Percentiles rank a stretch among this genome's conserved stretches.
Conservation (phyloP, 164 flowering plant species). For the Platanus orientalis region DNA sequence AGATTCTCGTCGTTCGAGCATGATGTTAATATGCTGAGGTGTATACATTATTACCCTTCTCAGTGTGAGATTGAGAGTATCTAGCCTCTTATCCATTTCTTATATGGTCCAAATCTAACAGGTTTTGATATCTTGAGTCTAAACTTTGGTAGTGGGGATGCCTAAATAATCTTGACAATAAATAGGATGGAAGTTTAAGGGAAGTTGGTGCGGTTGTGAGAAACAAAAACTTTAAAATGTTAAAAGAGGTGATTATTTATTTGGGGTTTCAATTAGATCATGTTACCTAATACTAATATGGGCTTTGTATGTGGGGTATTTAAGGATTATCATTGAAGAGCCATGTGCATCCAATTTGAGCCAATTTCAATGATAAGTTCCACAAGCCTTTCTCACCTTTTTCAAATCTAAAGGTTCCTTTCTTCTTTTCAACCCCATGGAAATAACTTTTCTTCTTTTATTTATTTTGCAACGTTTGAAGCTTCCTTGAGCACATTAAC, state of each 20-base stretch:
- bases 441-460: not conserved
- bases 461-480: slow-evolving; percentile 3
- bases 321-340: slow-evolving; percentile 18
- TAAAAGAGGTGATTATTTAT: slow-evolving; percentile 4
- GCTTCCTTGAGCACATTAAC: not conserved
- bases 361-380: slow-evolving; percentile 23
- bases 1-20: not conserved
- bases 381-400: slow-evolving; percentile 14
- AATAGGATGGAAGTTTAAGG: too few species aligned
- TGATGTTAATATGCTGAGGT: not conserved
- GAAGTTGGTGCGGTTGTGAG: too few species aligned
- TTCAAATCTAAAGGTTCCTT: slow-evolving; percentile 14
- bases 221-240: too few species aligned
- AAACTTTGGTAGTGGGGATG: too few species aligned
- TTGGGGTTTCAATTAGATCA: not conserved
- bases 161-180: too few species aligned
- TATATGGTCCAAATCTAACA: too few species aligned
- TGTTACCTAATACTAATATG: not conserved
- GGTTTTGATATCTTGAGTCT: too few species aligned
- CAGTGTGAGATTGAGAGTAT: too few species aligned
- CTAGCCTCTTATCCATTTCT: too few species aligned
- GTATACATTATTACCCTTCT: too few species aligned
- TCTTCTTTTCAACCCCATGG: slow-evolving; percentile 12
- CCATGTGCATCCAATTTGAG: slow-evolving; percentile 36
- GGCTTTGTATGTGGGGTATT: not conserved